A percentile compares a stretch with the other conserved stretches of the same genome.
Conservation (phyloP, 495 filamentous ascomycete genomes). For the Xylaria venustula region DNA sequence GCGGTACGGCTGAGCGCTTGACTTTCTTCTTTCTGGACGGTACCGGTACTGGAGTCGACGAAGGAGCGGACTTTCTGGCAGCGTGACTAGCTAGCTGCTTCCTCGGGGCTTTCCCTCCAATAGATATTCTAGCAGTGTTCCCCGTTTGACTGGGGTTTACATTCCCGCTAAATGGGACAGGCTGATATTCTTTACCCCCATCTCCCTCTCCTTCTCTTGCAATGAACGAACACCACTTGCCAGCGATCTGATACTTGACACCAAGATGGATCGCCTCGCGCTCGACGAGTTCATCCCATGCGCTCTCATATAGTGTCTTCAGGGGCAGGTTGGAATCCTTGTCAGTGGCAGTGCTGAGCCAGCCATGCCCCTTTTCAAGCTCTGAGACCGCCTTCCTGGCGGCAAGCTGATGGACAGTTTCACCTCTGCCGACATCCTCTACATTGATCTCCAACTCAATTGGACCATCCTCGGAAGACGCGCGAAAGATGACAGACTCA, state of each 20-base stretch:
- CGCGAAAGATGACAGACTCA: constrained; percentile 24
- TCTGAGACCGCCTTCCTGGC: constrained; percentile 65
- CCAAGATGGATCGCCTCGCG: constrained; percentile 64
- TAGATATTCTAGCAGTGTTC: neutral
- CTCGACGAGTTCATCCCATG: constrained; percentile 55
- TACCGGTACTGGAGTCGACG: neutral
- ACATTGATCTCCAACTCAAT: constrained; percentile 55
- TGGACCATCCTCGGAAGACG: constrained; percentile 51
- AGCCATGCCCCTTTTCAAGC: constrained; percentile 66
- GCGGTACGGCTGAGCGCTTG: neutral
- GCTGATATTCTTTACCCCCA: too few relatives aligned
- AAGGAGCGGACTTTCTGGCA: neutral
- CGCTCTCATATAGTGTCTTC: constrained; percentile 45
- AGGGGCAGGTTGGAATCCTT: constrained; percentile 38
- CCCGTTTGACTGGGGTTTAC: too few relatives aligned
- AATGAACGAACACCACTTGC: constrained; percentile 70
- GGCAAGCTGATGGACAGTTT: constrained; percentile 68
- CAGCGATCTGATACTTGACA: constrained; percentile 62
- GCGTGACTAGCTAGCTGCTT: neutral
- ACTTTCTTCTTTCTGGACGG: neutral
- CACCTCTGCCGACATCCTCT: constrained; percentile 35
- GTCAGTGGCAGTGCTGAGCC: constrained; percentile 55
- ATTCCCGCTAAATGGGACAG: neutral
- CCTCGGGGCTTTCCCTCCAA: neutral
- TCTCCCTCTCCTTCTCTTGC: constrained; percentile 55